phyloP scores from a whole-genome alignment of 371 early-diverging fungal species.

The Mucor irregularis region DNA sequence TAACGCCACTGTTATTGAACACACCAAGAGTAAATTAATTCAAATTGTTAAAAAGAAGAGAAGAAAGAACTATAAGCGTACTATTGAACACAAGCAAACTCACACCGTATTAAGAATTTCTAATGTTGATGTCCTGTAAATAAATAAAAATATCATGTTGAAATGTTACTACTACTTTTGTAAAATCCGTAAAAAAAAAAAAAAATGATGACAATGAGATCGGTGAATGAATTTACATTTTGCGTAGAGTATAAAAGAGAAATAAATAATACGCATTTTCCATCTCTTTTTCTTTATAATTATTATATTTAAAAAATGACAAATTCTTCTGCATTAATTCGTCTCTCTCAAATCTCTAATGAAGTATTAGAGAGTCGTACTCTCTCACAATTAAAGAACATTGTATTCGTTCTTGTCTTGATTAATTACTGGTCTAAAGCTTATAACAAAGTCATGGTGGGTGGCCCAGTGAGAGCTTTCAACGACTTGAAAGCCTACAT shows the following conservation, averaged over 20 bases:
- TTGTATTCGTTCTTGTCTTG: constrained; percentile 60
- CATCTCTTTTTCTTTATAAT: constrained; percentile 4
- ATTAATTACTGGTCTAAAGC: constrained; percentile 53
- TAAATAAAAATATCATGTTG: too few species aligned
- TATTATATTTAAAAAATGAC: neutral
- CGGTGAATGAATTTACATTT: neutral
- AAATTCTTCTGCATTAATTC: constrained; percentile 5
- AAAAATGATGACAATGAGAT: neutral
- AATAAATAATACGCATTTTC: constrained; percentile 1
- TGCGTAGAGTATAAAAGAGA: too few species aligned
- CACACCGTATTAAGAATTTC: constrained; percentile 80
- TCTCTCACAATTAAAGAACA: constrained; percentile 47
- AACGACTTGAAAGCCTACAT: constrained; percentile 50
- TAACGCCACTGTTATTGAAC: constrained; percentile 89
- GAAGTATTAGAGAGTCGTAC: constrained; percentile 17
- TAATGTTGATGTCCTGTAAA: constrained; percentile 61
- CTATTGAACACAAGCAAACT: constrained; percentile 69
- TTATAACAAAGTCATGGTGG: constrained; percentile 55
- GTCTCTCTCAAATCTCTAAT: constrained; percentile 8
- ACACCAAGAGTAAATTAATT: constrained; percentile 77
- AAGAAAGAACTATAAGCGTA: constrained; percentile 85
- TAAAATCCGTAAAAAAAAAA: too few species aligned
- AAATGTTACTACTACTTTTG: too few species aligned
- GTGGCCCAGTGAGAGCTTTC: constrained; percentile 55
- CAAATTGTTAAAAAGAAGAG: constrained; percentile 85